Conservation (phyloP, 768 basidiomycete genomes). For the Crassisporium funariophilum region DNA sequence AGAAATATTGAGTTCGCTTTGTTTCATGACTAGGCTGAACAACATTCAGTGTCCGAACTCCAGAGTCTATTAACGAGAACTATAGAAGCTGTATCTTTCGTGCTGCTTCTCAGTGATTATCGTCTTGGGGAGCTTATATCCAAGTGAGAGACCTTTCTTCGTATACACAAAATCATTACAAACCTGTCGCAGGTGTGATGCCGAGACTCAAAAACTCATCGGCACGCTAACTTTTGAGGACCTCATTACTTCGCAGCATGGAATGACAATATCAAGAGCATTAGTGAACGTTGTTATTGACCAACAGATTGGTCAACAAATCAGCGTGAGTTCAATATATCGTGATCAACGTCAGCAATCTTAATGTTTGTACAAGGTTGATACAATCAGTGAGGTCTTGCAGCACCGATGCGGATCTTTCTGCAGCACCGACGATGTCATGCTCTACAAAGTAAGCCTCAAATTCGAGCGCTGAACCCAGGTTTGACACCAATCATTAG, state of each 20-base stretch:
- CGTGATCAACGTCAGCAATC: conserved; percentile 7
- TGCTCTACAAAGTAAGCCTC: conserved; percentile 83
- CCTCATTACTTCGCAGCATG: conserved; percentile 81
- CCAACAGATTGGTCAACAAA: conserved; percentile 96
- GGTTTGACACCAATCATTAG: conserved; percentile 41
- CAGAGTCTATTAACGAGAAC: conserved; percentile 76
- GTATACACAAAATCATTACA: conserved; percentile 3
- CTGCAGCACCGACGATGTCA: conserved; percentile 97
- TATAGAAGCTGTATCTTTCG: conserved; percentile 93
- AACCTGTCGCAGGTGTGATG: conserved; percentile 58
- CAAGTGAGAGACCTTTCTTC: conserved; percentile 51
- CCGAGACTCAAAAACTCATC: conserved; percentile 70
- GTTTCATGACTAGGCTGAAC: conserved; percentile 61
- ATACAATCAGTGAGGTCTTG: conserved; percentile 92
- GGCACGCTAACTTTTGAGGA: conserved; percentile 79
- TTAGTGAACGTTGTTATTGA: conserved; percentile 96
- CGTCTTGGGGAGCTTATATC: conserved; percentile 81
- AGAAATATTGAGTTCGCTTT: conserved; percentile 2
- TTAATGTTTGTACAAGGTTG: conserved; percentile 62
- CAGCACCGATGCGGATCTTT: conserved; percentile 96
- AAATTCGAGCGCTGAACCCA: not conserved
- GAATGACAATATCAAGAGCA: conserved; percentile 84
- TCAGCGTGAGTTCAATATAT: conserved; percentile 62
- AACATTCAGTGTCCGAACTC: conserved; percentile 78
- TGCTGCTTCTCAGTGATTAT: conserved; percentile 91